phyloP scores from a whole-genome alignment of 148 eudicot species.

The Tetragonia tetragonoides region DNA sequence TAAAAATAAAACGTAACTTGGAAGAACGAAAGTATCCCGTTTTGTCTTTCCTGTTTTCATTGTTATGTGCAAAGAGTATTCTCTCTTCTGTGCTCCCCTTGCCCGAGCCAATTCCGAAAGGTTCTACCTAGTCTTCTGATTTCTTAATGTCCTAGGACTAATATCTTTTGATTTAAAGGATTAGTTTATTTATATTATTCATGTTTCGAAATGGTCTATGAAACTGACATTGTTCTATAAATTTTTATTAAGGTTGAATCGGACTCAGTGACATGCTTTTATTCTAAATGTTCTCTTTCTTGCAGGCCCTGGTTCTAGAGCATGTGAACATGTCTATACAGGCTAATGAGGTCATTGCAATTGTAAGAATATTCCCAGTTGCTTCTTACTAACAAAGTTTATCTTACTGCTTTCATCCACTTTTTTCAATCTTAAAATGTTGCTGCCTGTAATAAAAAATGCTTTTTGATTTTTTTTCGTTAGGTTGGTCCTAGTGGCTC shows the following conservation, averaged over 20 bases:
- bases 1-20: too few species aligned
- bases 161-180: neutral
- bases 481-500: constrained; percentile 60
- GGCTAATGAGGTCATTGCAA: constrained; percentile 53
- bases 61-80: too few species aligned
- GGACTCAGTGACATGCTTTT: neutral
- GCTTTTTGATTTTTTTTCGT: constrained; percentile 1
- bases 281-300: constrained; percentile 25
- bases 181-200: neutral
- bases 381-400: constrained; percentile 8
- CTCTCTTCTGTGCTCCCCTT: too few species aligned
- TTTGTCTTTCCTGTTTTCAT: too few species aligned
- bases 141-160: too few species aligned
- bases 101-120: too few species aligned
- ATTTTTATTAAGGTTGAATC: too few species aligned
- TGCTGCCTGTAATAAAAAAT: neutral
- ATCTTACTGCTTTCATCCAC: neutral
- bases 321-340: constrained; percentile 43
- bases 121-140: too few species aligned
- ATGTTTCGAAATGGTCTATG: neutral
- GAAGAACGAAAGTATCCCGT: too few species aligned
- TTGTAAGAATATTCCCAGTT: constrained; percentile 36
- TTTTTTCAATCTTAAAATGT: neutral
- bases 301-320: constrained; percentile 51
- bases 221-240: too few species aligned